A percentile compares a stretch with the other conserved stretches of the same genome.
These are phyloP conservation scores for Pelargonium citronellum DNA, from an alignment of 441 rosid genomes.

Conservation along the genomic window DNA sequence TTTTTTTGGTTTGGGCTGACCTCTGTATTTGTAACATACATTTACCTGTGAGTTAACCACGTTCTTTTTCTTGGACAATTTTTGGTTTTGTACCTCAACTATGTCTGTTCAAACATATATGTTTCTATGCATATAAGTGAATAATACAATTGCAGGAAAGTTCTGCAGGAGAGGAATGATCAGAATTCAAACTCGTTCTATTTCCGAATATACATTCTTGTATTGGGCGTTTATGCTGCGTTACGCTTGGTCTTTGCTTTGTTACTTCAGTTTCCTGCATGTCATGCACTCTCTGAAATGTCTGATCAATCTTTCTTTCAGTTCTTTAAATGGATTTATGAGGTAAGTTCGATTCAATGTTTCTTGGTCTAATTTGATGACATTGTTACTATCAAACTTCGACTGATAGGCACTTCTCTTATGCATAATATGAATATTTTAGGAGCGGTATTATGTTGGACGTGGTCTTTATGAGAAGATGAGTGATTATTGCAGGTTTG, in stretches of 20 bases:
- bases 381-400: not conserved
- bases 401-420: slow-evolving; percentile 16
- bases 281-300: slow-evolving; percentile 82
- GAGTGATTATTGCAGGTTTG: slow-evolving; percentile 90
- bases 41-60: slow-evolving; percentile 62
- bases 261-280: slow-evolving; percentile 73
- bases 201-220: slow-evolving; percentile 85
- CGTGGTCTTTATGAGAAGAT: slow-evolving; percentile 92
- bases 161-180: slow-evolving; percentile 68
- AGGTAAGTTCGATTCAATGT: slow-evolving; percentile 45
- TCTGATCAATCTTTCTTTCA: slow-evolving; percentile 96
- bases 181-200: slow-evolving; percentile 53
- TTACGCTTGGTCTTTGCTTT: slow-evolving; percentile 64
- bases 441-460: slow-evolving; percentile 98
- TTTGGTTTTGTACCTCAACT: not conserved
- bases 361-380: slow-evolving; percentile 6
- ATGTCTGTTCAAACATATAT: not conserved
- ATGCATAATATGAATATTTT: slow-evolving; percentile 29
- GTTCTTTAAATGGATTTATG: slow-evolving; percentile 98
- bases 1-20: slow-evolving; percentile 84
- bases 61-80: slow-evolving; percentile 8
- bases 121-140: slow-evolving; percentile 5
- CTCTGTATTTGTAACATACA: slow-evolving; percentile 67
- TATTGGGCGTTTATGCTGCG: slow-evolving; percentile 80
- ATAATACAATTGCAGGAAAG: slow-evolving; percentile 52